phyloP scores from a whole-genome alignment of 352 stramenopile genomes.

The Globisporangium paddicum region DNA sequence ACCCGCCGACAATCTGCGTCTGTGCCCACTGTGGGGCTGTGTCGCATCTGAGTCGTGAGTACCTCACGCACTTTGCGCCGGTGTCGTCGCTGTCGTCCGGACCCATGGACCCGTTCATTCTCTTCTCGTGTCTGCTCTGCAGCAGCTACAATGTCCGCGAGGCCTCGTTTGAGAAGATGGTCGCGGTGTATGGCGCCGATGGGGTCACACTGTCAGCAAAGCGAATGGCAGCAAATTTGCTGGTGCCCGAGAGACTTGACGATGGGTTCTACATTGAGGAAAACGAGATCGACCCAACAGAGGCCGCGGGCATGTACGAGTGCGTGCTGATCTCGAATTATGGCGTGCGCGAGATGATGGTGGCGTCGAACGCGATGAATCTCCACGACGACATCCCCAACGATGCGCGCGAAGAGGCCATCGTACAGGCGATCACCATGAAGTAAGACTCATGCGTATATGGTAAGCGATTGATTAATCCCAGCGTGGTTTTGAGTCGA shows the following conservation, averaged over 20 bases:
- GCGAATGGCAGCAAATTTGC: conserved; percentile 24
- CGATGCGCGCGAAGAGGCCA: conserved; percentile 39
- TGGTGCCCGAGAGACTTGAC: conserved; percentile 23
- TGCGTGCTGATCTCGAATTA: conserved; percentile 48
- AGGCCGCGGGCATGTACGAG: conserved; percentile 27
- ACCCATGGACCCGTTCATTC: conserved; percentile 23
- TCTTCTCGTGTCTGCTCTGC: conserved; percentile 68
- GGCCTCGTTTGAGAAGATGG: conserved; percentile 47
- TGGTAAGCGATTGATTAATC: neutral
- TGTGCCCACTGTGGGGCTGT: conserved; percentile 59
- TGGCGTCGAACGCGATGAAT: conserved; percentile 1
- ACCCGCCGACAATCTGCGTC: conserved; percentile 32
- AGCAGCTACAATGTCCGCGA: conserved; percentile 72
- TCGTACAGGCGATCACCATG: conserved; percentile 40
- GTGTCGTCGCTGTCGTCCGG: conserved; percentile 10
- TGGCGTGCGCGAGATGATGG: conserved; percentile 46
- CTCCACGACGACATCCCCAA: conserved; percentile 26
- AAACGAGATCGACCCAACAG: conserved; percentile 23
- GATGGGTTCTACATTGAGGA: conserved; percentile 64
- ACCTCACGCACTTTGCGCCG: conserved; percentile 12
- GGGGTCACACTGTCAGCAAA: conserved; percentile 35
- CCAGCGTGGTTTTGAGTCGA: neutral
- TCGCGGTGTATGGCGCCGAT: conserved; percentile 39
- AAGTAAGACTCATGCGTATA: conserved; percentile 4
- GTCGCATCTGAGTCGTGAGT: conserved; percentile 50